These are phyloP conservation scores for Furcasterigmium sp. DNA, from an alignment of 2,329 filamentous ascomycete species.

Conservation along the genomic window DNA sequence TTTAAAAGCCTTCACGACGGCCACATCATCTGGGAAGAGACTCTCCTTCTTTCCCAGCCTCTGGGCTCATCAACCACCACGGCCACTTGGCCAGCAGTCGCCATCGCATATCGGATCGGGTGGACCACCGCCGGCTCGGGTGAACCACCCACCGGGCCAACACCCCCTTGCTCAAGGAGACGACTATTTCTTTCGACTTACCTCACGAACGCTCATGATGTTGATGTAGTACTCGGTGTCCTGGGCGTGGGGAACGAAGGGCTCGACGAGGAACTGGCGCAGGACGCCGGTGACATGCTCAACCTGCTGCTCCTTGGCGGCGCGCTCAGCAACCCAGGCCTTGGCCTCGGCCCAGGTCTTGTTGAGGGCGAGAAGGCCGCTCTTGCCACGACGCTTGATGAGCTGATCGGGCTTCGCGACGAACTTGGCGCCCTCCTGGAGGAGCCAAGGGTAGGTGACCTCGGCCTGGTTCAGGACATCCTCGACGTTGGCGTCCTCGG, in stretches of 20 bases:
- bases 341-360: conserved; percentile 94
- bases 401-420: conserved; percentile 99
- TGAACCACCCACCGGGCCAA: too few relatives aligned
- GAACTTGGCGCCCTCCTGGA: conserved; percentile 78
- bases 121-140: conserved; percentile 5
- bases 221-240: conserved; percentile 99
- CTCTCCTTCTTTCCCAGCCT: not conserved
- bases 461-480: conserved; percentile 92
- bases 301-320: conserved; percentile 87
- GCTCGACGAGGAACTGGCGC: conserved; percentile 95
- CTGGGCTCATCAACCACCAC: not conserved
- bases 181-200: conserved; percentile 48
- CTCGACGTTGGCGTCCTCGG: conserved; percentile 77
- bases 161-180: too few relatives aligned
- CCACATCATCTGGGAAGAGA: not conserved
- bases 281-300: conserved; percentile 86
- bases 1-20: conserved; percentile 7
- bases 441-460: conserved; percentile 93
- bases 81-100: too few relatives aligned
- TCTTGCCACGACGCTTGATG: conserved; percentile 99
- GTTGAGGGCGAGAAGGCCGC: conserved; percentile 91
- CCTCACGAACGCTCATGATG: conserved; percentile 99
- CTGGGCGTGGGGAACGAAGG: conserved; percentile 91
- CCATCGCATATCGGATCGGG: too few relatives aligned
- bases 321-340: conserved; percentile 88